Conservation (phyloP, 352 stramenopile species). For the Phytophthora melonis region DNA sequence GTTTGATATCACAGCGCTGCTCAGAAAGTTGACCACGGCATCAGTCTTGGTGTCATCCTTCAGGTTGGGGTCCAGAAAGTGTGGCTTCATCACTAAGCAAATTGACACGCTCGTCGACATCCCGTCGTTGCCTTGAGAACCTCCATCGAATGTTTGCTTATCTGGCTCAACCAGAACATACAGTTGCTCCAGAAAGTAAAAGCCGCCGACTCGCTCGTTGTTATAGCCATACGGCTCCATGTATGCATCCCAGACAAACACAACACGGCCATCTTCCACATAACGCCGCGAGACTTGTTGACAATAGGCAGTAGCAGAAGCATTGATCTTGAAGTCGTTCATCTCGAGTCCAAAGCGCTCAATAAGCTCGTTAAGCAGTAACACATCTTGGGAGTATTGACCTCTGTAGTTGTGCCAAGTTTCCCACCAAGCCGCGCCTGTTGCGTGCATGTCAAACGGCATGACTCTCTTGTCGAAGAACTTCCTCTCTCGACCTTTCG, state of each 20-base stretch:
- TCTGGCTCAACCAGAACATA: constrained; percentile 63
- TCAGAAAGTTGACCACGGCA: constrained; percentile 53
- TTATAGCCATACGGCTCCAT: constrained; percentile 61
- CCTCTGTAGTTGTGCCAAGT: constrained; percentile 41
- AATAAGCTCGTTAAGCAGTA: constrained; percentile 50
- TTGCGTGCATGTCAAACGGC: constrained; percentile 43
- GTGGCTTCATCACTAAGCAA: constrained; percentile 56
- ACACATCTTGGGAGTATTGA: constrained; percentile 27
- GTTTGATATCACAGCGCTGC: constrained; percentile 42
- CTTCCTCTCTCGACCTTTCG: constrained; percentile 41
- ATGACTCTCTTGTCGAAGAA: constrained; percentile 44
- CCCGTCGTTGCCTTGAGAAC: constrained; percentile 2
- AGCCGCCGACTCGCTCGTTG: constrained; percentile 43
- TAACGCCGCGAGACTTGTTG: constrained; percentile 63
- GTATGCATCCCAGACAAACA: constrained; percentile 66
- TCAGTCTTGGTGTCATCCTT: constrained; percentile 36
- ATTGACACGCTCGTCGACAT: constrained; percentile 54
- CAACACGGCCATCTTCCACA: constrained; percentile 55
- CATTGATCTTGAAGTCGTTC: constrained; percentile 53
- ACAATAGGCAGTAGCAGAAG: constrained; percentile 47
- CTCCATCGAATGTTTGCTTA: constrained; percentile 13
- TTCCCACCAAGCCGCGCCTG: constrained; percentile 49
- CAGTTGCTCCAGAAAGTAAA: constrained; percentile 62
- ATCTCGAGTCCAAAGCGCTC: constrained; percentile 69
- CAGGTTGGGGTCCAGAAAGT: constrained; percentile 42